These are phyloP conservation scores for Lactuca saligna DNA, from an alignment of 129 eudicot genomes.

Conservation along the genomic window DNA sequence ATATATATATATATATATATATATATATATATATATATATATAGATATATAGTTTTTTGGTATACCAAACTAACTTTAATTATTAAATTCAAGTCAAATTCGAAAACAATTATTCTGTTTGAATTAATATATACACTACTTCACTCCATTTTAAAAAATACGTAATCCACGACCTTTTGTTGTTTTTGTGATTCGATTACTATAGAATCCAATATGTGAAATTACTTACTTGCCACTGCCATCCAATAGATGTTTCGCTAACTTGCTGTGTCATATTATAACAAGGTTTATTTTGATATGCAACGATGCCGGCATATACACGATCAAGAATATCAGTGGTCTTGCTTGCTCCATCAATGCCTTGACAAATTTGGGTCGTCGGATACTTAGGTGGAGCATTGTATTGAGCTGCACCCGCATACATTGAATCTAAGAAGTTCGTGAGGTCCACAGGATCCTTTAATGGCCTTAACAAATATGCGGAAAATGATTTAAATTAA, in stretches of 20 bases:
- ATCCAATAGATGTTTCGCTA: constrained; percentile 42
- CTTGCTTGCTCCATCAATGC: constrained; percentile 51
- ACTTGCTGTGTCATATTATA: constrained; percentile 19
- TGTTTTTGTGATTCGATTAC: neutral
- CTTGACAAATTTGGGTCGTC: constrained; percentile 48
- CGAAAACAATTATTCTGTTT: neutral
- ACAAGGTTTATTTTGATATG: constrained; percentile 29
- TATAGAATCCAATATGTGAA: neutral
- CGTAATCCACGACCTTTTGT: too few relatives aligned
- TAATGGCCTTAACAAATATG: constrained; percentile 39
- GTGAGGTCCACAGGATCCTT: constrained; percentile 34
- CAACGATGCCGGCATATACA: constrained; percentile 47
- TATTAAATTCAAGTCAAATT: neutral
- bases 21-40: too few relatives aligned
- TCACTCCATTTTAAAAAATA: too few relatives aligned
- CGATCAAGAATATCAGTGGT: constrained; percentile 54
- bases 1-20: too few relatives aligned
- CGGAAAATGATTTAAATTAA: neutral
- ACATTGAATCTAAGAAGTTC: constrained; percentile 42
- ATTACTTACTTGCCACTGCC: constrained; percentile 72
- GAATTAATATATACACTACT: too few relatives aligned
- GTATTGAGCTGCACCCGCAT: constrained; percentile 57
- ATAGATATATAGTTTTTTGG: neutral
- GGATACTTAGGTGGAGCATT: constrained; percentile 52
- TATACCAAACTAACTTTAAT: neutral